Conservation (phyloP, 2,329 filamentous ascomycete species). For the Alternaria brassicae region DNA sequence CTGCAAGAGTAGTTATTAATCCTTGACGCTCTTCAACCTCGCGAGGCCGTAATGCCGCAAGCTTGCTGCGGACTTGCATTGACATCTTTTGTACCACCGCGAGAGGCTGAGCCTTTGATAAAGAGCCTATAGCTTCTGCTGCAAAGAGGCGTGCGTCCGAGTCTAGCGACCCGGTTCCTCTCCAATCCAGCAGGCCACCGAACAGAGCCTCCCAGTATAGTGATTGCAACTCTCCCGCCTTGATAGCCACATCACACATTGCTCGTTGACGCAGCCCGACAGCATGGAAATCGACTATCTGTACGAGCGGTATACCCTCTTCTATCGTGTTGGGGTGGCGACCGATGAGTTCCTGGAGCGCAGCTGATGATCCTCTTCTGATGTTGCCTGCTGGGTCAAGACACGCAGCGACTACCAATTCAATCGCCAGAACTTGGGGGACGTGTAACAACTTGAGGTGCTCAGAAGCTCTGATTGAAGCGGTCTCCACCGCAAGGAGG, state of each 20-base stretch:
- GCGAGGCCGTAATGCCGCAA: slow-evolving; percentile 60
- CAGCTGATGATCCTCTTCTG: slow-evolving; percentile 87
- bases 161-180: slow-evolving; percentile 84
- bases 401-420: slow-evolving; percentile 81
- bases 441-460: slow-evolving; percentile 56
- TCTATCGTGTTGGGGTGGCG: slow-evolving; percentile 85
- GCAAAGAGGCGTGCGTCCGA: slow-evolving; percentile 74
- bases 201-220: slow-evolving; percentile 73
- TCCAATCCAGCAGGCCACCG: slow-evolving; percentile 78
- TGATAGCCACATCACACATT: slow-evolving; percentile 76
- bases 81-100: slow-evolving; percentile 50
- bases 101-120: slow-evolving; percentile 55
- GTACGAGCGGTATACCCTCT: slow-evolving; percentile 84
- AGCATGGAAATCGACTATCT: slow-evolving; percentile 89
- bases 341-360: slow-evolving; percentile 91
- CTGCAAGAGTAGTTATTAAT: slow-evolving; percentile 63
- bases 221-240: slow-evolving; percentile 69
- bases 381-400: slow-evolving; percentile 94
- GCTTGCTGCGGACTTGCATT: slow-evolving; percentile 52
- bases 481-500: slow-evolving; percentile 67
- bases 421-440: slow-evolving; percentile 78
- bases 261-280: slow-evolving; percentile 87
- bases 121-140: slow-evolving; percentile 70
- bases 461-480: slow-evolving; percentile 53
- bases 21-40: slow-evolving; percentile 76